Evolutionary conservation across 768 basidiomycete species (phyloP), one percentile per base, ranked within the genome.

Genomic region (Termitomyces sp.): DNA sequence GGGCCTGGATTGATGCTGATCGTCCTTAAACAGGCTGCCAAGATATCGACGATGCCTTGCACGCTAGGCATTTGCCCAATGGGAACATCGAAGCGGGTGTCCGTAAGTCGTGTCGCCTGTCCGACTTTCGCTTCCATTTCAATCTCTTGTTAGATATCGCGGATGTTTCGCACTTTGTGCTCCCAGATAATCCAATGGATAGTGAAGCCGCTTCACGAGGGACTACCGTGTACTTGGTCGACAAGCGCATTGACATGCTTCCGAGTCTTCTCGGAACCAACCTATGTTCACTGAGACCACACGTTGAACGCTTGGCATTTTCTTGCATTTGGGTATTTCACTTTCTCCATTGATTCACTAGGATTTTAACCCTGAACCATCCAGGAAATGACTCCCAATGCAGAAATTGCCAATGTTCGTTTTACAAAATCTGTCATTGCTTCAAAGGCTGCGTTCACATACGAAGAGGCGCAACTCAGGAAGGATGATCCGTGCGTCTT

Each of bases 161-260:
- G 57, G 97, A 99, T 68, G 96, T 99, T 2, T 97, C 96, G 6
- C 86, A 98, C 70, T 99, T 99, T 63, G 96, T 99, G 0, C 85
- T 81, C 54, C 79, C 94, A 1, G 92, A 95, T 65, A 99, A 90
- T 42, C 85, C 95, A 0, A 98, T 99, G 94, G 96, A 99, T 64
- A 86, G 76, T 45, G 96, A 99, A 70, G 96, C 96, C 22, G 92
- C 94, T n/a, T 82, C 94, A 18, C 79, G 96, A 59, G 96, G 96
- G 5, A 98, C 96, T 5, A 98, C 96, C 0, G 96, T 99, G 0
- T 99, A 98, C 69, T 83, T 99, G 2, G 96, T 98, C 5, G 96
- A 99, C 77, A 96, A 95, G 72, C 91, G 96, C 34, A 94, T 99
- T 51, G 97, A 98, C 75, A 99, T 99, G 97, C 78, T 99, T 49